phyloP scores from a whole-genome alignment of 2,329 filamentous ascomycete genomes.

The Colletotrichum somersetense region DNA sequence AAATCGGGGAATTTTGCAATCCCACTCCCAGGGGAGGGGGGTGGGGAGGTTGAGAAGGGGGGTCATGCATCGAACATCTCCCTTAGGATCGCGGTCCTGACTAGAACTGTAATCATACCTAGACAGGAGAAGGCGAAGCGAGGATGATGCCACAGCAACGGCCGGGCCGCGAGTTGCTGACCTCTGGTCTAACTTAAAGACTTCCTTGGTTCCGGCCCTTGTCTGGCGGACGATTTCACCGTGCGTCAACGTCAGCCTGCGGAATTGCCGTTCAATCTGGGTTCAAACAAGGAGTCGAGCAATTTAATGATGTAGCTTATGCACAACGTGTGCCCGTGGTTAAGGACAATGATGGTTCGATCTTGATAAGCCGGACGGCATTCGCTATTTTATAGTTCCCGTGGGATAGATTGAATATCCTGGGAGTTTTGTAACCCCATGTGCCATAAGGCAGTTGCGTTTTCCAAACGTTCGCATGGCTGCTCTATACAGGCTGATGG shows the following conservation, averaged over 20 bases:
- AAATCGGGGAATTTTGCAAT: slow-evolving; percentile 31
- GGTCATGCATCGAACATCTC: slow-evolving; percentile 27
- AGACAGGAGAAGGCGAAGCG: neutral
- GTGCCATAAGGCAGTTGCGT: neutral
- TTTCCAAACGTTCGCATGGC: neutral
- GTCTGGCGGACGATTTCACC: neutral
- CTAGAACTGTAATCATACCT: neutral
- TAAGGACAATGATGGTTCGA: too few relatives aligned
- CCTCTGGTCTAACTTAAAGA: neutral
- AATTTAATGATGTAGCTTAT: neutral
- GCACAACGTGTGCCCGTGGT: neutral
- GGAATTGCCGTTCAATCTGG: too few relatives aligned
- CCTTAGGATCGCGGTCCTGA: neutral
- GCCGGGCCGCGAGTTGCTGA: neutral
- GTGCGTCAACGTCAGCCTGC: neutral
- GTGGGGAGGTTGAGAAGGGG: neutral
- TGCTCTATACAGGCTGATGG: neutral
- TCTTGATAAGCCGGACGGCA: neutral
- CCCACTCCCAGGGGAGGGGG: neutral
- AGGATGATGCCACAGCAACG: slow-evolving; percentile 8
- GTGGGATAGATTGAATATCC: neutral
- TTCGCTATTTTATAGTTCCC: neutral
- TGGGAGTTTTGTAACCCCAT: too few relatives aligned
- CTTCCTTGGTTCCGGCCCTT: neutral
- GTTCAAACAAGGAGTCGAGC: neutral